Percentiles rank a stretch among this genome's conserved stretches.
Conservation (phyloP, 495 filamentous ascomycete genomes). For the Ascodesmis nigricans region DNA sequence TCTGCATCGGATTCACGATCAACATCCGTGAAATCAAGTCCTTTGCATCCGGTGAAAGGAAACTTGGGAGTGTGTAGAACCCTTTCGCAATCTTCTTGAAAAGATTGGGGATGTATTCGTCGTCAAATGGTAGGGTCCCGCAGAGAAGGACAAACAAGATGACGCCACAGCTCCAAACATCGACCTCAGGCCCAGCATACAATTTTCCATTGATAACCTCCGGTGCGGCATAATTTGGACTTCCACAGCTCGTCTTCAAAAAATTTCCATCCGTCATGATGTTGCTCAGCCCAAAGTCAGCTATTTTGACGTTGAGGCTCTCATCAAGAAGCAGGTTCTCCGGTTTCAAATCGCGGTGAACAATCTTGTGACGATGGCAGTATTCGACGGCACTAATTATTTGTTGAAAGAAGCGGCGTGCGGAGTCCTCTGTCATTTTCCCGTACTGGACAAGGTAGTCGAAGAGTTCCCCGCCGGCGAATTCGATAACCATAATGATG, state of each 20-base stretch:
- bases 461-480: conserved; percentile 87
- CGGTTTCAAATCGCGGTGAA: conserved; percentile 90
- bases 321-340: conserved; percentile 91
- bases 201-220: conserved; percentile 96
- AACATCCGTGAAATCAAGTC: conserved; percentile 80
- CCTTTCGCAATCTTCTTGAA: conserved; percentile 71
- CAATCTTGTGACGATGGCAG: conserved; percentile 96
- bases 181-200: conserved; percentile 92
- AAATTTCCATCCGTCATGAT: conserved; percentile 99
- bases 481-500: conserved; percentile 98
- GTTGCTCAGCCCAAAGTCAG: conserved; percentile 94
- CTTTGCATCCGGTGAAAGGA: conserved; percentile 68
- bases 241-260: conserved; percentile 93
- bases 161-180: conserved; percentile 98
- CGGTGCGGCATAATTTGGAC: conserved; percentile 91
- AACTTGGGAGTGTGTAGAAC: conserved; percentile 67
- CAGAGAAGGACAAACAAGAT: conserved; percentile 91
- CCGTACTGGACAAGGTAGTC: conserved; percentile 89
- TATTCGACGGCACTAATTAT: conserved; percentile 99
- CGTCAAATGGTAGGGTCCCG: conserved; percentile 83
- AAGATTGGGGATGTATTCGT: conserved; percentile 75
- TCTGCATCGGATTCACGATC: conserved; percentile 78
- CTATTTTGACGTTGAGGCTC: conserved; percentile 92
- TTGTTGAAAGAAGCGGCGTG: conserved; percentile 93
- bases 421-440: conserved; percentile 68